These are phyloP conservation scores for Exidia glandulosa DNA, from an alignment of 768 basidiomycete species.

Conservation along the genomic window DNA sequence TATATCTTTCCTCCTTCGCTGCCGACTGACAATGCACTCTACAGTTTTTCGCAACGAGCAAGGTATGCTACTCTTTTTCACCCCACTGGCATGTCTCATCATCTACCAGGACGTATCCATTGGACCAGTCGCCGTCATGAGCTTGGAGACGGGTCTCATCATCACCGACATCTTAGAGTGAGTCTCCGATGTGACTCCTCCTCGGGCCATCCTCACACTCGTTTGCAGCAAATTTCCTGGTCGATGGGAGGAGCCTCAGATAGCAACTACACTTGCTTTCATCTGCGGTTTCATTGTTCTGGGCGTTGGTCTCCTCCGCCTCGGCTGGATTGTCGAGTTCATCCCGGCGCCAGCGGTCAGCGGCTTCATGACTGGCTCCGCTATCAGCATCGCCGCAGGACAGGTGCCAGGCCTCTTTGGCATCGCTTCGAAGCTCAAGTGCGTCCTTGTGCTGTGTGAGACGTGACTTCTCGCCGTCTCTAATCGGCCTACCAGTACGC, in stretches of 20 bases:
- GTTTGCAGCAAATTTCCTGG: slow-evolving; percentile 29
- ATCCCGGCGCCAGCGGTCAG: slow-evolving; percentile 68
- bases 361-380: slow-evolving; percentile 92
- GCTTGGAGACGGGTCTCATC: slow-evolving; percentile 72
- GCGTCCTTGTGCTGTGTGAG: slow-evolving; percentile 18
- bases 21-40: neutral
- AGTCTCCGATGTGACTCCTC: neutral
- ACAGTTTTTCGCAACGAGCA: neutral
- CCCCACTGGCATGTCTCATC: slow-evolving; percentile 62
- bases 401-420: slow-evolving; percentile 90
- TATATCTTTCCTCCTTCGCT: neutral
- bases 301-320: slow-evolving; percentile 73
- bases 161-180: slow-evolving; percentile 47
- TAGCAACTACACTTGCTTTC: slow-evolving; percentile 78
- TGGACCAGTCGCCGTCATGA: slow-evolving; percentile 98
- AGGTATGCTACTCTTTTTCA: neutral
- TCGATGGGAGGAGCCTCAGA: slow-evolving; percentile 56
- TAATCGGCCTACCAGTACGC: no score
- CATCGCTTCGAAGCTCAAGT: slow-evolving; percentile 68
- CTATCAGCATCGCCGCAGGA: slow-evolving; percentile 78
- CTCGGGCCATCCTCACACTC: slow-evolving; percentile 3
- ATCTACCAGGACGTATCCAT: slow-evolving; percentile 99
- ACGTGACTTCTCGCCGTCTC: neutral
- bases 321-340: slow-evolving; percentile 94
- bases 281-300: slow-evolving; percentile 87